Evolutionary conservation across 1,139 yeast species (phyloP).

Genomic region (Candida tropicalis): DNA sequence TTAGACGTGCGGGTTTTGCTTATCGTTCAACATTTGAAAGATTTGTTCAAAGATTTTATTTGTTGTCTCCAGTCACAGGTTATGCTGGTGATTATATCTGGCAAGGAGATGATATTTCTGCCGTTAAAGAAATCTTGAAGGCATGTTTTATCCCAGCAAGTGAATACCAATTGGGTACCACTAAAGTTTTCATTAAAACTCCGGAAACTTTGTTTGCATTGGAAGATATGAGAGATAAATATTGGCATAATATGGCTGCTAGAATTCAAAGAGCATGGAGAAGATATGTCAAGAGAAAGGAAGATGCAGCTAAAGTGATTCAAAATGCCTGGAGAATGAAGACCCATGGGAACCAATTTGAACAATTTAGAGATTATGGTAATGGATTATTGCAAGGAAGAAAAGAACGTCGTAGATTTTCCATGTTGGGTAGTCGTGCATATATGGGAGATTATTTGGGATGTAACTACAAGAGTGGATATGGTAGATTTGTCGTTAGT

Average conservation of each 20-base stretch:
- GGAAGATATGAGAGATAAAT: slow-evolving; percentile 95
- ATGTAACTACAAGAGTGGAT: slow-evolving; percentile 72
- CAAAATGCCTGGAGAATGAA: slow-evolving; percentile 86
- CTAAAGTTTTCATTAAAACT: slow-evolving; percentile 94
- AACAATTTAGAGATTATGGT: slow-evolving; percentile 84
- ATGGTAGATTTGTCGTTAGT: slow-evolving; percentile 67
- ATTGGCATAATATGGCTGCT: slow-evolving; percentile 98
- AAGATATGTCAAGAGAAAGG: slow-evolving; percentile 74
- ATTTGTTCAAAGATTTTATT: slow-evolving; percentile 93
- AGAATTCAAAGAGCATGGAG: slow-evolving; percentile 98
- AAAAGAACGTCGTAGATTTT: slow-evolving; percentile 89
- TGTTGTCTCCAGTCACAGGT: slow-evolving; percentile 85
- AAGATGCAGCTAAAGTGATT: slow-evolving; percentile 82
- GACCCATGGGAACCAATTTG: slow-evolving; percentile 79
- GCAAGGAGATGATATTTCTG: slow-evolving; percentile 84
- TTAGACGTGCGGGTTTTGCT: slow-evolving; percentile 98
- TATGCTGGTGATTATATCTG: slow-evolving; percentile 98
- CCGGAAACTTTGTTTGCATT: slow-evolving; percentile 96
- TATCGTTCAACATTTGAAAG: slow-evolving; percentile 96
- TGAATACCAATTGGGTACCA: slow-evolving; percentile 90
- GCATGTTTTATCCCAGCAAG: slow-evolving; percentile 79
- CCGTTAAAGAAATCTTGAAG: slow-evolving; percentile 74
- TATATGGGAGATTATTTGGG: slow-evolving; percentile 92
- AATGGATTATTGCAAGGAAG: slow-evolving; percentile 66
- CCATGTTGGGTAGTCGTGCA: slow-evolving; percentile 87